A percentile compares a stretch with the other conserved stretches of the same genome.
phyloP scores from a whole-genome alignment of 257 asterid genomes.

The Coffea canephora region DNA sequence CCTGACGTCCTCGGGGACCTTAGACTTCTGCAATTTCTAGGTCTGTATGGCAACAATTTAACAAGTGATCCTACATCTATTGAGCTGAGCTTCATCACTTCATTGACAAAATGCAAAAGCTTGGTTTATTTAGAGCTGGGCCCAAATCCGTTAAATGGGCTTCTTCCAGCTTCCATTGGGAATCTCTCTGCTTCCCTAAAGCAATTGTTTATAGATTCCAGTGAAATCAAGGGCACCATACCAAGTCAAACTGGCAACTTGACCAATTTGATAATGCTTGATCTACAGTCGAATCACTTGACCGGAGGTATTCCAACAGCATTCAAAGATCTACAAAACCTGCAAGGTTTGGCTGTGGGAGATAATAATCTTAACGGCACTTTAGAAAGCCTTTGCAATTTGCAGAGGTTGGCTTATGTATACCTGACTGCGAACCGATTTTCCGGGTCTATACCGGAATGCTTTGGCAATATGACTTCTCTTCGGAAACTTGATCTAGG shows the following conservation, averaged over 20 bases:
- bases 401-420: too few species aligned
- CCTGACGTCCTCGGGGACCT: constrained; percentile 31
- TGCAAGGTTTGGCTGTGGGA: neutral
- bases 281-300: neutral
- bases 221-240: constrained; percentile 1
- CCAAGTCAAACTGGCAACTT: constrained; percentile 15
- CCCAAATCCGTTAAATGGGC: neutral
- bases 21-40: neutral
- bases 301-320: neutral
- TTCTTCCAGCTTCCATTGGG: constrained; percentile 12
- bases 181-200: constrained; percentile 12
- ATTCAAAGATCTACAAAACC: neutral
- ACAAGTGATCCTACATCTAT: neutral
- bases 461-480: too few species aligned
- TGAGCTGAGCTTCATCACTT: constrained; percentile 15
- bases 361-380: too few species aligned
- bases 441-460: too few species aligned
- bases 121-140: too few species aligned
- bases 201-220: fast-evolving
- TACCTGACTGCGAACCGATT: too few species aligned
- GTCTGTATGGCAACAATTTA: neutral
- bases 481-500: too few species aligned
- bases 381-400: too few species aligned
- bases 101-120: constrained; percentile 3
- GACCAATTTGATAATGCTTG: constrained; percentile 1